Percentiles rank a stretch among this genome's conserved stretches.
Conservation (phyloP, 257 asterid species). For the Parsonsia alboflavescens region DNA sequence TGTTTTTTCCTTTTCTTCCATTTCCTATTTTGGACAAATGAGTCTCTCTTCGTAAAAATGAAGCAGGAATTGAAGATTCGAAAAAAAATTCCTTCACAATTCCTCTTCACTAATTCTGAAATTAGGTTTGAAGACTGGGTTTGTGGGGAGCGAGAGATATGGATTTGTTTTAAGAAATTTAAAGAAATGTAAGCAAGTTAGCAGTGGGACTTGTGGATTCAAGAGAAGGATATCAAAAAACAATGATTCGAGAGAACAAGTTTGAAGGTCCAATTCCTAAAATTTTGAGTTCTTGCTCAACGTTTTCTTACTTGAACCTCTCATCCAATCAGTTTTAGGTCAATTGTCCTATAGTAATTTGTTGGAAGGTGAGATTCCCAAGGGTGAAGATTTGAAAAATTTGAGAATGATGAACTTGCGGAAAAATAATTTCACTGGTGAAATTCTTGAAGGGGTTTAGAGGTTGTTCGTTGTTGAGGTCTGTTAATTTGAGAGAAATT, state of each 20-base stretch:
- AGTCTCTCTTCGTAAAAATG: no score
- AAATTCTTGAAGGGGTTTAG: constrained; percentile 65
- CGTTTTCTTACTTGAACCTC: constrained; percentile 60
- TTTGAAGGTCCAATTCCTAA: constrained; percentile 71
- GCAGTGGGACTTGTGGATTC: constrained; percentile 49
- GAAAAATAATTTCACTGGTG: constrained; percentile 50
- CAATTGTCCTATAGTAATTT: constrained; percentile 51
- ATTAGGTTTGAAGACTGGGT: constrained; percentile 58
- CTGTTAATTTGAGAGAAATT: constrained; percentile 63
- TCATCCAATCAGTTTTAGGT: constrained; percentile 80
- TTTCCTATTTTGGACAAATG: no score
- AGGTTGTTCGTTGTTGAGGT: constrained; percentile 50
- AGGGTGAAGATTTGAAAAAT: constrained; percentile 45
- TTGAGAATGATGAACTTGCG: constrained; percentile 55
- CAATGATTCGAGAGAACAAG: no score
- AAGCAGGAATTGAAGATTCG: no score
- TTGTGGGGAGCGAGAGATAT: constrained; percentile 25
- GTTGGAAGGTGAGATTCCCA: constrained; percentile 64
- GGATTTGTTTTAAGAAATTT: constrained; percentile 34
- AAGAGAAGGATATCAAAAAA: constrained; percentile 61
- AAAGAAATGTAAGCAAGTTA: constrained; percentile 58
- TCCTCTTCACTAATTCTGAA: no score
- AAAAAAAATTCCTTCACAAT: no score
- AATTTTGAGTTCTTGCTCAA: constrained; percentile 64
- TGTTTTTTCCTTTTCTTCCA: no score